A percentile compares a stretch with the other conserved stretches of the same genome.
Conservation (phyloP, 2,329 filamentous ascomycete genomes). For the Penicillium thymicola region DNA sequence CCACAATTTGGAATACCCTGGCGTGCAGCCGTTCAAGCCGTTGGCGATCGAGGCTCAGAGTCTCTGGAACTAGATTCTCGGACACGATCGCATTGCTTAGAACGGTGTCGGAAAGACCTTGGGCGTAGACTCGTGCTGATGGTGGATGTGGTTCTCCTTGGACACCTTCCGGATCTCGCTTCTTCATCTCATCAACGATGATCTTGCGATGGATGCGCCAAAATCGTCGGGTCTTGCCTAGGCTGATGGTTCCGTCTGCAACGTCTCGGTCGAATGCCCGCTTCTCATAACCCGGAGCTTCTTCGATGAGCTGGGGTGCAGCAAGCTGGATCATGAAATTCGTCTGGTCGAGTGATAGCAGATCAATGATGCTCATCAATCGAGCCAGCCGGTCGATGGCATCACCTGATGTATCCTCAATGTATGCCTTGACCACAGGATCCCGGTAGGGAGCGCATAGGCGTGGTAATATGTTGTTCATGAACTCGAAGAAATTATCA, state of each 20-base stretch:
- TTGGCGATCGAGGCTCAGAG: constrained; percentile 54
- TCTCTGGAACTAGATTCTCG: constrained; percentile 57
- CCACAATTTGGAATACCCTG: constrained; percentile 56
- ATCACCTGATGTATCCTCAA: constrained; percentile 50
- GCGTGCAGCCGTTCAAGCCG: constrained; percentile 54
- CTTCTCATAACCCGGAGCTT: constrained; percentile 60
- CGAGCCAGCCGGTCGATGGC: constrained; percentile 63
- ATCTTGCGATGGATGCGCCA: constrained; percentile 46
- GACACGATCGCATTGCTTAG: constrained; percentile 53
- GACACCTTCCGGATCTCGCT: constrained; percentile 41
- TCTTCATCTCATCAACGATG: constrained; percentile 51
- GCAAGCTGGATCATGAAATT: constrained; percentile 63
- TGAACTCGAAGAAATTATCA: constrained; percentile 61
- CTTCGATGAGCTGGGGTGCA: constrained; percentile 59
- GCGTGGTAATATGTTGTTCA: constrained; percentile 60
- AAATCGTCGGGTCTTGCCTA: constrained; percentile 55
- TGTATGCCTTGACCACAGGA: constrained; percentile 54
- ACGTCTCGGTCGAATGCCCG: constrained; percentile 57
- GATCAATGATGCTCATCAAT: constrained; percentile 61
- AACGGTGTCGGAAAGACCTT: constrained; percentile 58
- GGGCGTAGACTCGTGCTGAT: constrained; percentile 52
- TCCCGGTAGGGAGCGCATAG: constrained; percentile 65
- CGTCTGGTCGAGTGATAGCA: constrained; percentile 61
- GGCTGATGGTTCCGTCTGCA: constrained; percentile 48
- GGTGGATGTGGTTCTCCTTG: constrained; percentile 36